A percentile compares a stretch with the other conserved stretches of the same genome.
phyloP scores from a whole-genome alignment of 345 rosid species.

The Sonneratia caseolaris region DNA sequence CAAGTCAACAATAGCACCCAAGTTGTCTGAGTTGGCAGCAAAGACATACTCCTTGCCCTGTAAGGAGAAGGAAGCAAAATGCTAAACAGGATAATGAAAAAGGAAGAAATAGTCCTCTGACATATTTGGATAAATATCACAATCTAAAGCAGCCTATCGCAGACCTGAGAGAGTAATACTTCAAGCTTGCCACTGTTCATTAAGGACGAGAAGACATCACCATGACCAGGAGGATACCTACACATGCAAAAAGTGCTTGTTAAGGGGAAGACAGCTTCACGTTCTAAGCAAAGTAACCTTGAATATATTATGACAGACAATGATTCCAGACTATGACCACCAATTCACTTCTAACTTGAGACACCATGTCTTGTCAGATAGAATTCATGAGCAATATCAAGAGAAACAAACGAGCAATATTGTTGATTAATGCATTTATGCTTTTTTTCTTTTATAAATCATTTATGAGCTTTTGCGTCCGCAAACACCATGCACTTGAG shows the following conservation, averaged over 20 bases:
- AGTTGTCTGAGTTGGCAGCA: slow-evolving; percentile 86
- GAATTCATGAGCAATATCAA: background rate
- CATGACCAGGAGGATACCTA: slow-evolving; percentile 99
- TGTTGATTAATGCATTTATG: background rate
- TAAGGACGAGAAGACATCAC: slow-evolving; percentile 84
- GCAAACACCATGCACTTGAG: background rate
- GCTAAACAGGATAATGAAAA: background rate
- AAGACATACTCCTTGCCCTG: slow-evolving; percentile 98
- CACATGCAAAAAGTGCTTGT: slow-evolving; percentile 9
- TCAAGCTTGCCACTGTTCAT: slow-evolving; percentile 92
- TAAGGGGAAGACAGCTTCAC: background rate
- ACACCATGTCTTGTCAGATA: background rate
- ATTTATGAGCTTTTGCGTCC: too few relatives aligned
- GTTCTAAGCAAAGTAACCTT: too few relatives aligned
- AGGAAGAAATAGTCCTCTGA: background rate
- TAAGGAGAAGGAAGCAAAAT: background rate
- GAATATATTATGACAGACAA: too few relatives aligned
- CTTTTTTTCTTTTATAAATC: too few relatives aligned
- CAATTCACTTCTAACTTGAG: background rate
- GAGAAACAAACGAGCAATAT: background rate
- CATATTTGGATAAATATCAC: background rate
- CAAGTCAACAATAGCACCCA: slow-evolving; percentile 90
- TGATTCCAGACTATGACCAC: too few relatives aligned
- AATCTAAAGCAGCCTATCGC: background rate
- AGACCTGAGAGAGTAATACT: slow-evolving; percentile 67